Base-by-base conservation (phyloP, 345 rosid species). In the Moricandia arvensis region DNA sequence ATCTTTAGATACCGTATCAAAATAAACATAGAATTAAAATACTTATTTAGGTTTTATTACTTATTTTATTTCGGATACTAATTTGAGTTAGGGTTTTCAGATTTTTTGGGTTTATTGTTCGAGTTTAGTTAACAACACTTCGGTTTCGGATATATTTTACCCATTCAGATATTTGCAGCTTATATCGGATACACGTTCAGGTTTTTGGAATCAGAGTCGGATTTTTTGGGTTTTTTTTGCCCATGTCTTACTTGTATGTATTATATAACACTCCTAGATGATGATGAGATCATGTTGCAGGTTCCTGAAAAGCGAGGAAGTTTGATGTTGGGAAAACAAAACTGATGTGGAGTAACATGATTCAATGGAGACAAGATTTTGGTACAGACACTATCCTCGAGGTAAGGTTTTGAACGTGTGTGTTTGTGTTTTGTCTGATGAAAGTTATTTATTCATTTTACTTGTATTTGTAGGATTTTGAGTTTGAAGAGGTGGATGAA, bases 281-380 rank as follows among this genome's bases (percentile, higher is more conserved):
- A 33, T 33, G 37, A 21, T 21, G 24, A 21, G 24, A 21, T 21
- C 24, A 21, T 21, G 24, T 43, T 82, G 69, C 80, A 93, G 98
- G 64, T 93, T 93, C 79, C 76, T 93, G 66, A 91, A 90, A 90
- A 81, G 98, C 96, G 55, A 91, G 98, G 88, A 93, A 91, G 65
- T 91, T 93, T 73, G 96, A 93, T 72, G 55, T 90, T 31, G 93
- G 76, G 34, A 91, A 86, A 76, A 86, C 98, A 10, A 91, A 86
- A 76, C 77, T 69, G 43, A 91, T 93, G 97, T 93, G 98, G 98
- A 83, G 82, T 58, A 85, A 86, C 60, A 93, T 93, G 98, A 75
- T 93, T 58, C 89, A 87, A 41, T 93, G 98, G 98, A 90, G 98
- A 74, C 88, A 75, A 72, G 96, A 90, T 4, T 93, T 84, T 71